Percentiles rank a stretch among this genome's conserved stretches.
Conservation (phyloP, 768 basidiomycete genomes). For the Pulveroboletus sp. region DNA sequence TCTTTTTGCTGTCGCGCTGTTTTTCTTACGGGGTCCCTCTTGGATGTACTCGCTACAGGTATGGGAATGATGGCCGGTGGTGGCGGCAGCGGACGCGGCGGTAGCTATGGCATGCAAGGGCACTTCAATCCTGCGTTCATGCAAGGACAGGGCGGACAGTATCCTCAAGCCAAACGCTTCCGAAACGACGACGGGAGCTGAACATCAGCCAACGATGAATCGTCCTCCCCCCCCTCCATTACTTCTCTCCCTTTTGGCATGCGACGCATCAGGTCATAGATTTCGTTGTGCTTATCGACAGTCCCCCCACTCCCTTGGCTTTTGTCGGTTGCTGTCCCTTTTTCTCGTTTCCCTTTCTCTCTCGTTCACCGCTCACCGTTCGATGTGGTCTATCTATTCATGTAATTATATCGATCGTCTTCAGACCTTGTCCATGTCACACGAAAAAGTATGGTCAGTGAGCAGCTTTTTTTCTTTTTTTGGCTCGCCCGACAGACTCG, state of each 20-base stretch:
- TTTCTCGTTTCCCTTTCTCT: neutral
- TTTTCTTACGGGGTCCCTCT: conserved; percentile 30
- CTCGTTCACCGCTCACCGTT: neutral
- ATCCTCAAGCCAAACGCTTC: conserved; percentile 48
- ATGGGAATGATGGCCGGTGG: conserved; percentile 51
- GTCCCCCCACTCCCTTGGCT: neutral
- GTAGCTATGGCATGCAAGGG: conserved; percentile 50
- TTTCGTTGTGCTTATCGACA: neutral
- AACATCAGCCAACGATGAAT: neutral
- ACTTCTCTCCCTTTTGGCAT: neutral
- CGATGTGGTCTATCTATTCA: conserved; percentile 22
- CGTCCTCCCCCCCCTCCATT: too few species aligned
- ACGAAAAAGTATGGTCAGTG: too few species aligned
- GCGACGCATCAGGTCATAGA: neutral
- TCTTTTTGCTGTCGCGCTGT: conserved; percentile 13
- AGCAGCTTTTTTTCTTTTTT: too few species aligned
- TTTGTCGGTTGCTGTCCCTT: conserved; percentile 8
- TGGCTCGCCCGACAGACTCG: too few species aligned
- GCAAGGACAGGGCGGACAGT: conserved; percentile 41
- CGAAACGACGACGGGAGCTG: conserved; percentile 48
- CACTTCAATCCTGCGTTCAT: conserved; percentile 78
- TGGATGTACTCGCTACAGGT: conserved; percentile 36
- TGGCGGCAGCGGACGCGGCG: conserved; percentile 31
- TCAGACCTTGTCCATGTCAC: neutral
- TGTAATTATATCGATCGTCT: conserved; percentile 20